Evolutionary conservation across 2,329 filamentous ascomycete genomes (phyloP), one percentile per base, ranked within the genome.

Genomic region (Aphanocladium album): DNA sequence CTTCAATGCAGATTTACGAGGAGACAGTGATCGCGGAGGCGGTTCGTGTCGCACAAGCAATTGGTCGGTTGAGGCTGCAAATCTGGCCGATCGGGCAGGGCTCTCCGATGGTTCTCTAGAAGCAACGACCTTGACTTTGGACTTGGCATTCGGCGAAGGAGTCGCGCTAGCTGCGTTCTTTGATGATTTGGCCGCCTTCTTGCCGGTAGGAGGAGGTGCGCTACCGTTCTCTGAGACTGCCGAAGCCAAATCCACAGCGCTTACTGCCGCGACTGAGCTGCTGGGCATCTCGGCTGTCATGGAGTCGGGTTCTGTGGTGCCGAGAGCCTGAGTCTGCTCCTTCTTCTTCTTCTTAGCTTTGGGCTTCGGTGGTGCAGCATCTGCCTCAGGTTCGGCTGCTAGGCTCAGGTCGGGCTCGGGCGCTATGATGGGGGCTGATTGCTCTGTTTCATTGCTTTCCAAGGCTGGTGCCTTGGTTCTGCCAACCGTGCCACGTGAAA

Each of bases 1-100:
- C 70, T 93, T 93, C 64, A 93, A 69, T 1, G 89, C 89, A 1
- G 89, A 91, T 71, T 93, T 93, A 50, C 86, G 85, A 11, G 90
- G 90, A 0, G 89, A 92, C 12, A 89, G 77, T 5, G 89, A 90
- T 52, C 90, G 82, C 33, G 85, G 78, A 23, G 88, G 86, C 6
- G 89, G 90, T 58, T 85, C 81, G 68, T 93, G 89, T 64, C 80
- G 86, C 30, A 88, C 77, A 1, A 80, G 74, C 14, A 86, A 70
- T 46, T 76, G 81, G 37, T 85, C 80, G 17, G 83, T 77, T 8
- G 80, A 78, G 11, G 80, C 69, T 1, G 84, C 84, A 70, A 92
- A 92, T 67, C 85, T 88, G 14, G 89, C 84, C 33, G 82, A 85
- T 37, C 89, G 82, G 25, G 78, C 81, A n/a, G 89, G 88, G 65